Percentiles rank a stretch among this genome's conserved stretches.
Conservation (phyloP, 1,284 basidiomycete genomes). For the Schizopora paradoxa region DNA sequence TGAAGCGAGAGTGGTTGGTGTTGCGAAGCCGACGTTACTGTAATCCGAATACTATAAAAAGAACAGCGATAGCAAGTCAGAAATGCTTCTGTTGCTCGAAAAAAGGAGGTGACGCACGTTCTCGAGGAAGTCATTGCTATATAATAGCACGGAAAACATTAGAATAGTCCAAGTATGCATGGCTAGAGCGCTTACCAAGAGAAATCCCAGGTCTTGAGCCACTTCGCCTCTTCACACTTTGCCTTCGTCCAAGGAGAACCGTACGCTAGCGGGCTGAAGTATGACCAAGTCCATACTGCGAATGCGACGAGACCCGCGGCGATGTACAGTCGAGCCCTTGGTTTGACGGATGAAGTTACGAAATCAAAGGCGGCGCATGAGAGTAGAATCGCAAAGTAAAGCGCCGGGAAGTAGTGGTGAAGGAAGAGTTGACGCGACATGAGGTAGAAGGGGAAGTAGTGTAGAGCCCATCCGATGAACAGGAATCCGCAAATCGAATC, state of each 20-base stretch:
- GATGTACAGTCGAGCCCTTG: constrained; percentile 74
- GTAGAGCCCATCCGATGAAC: constrained; percentile 88
- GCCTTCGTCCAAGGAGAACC: constrained; percentile 82
- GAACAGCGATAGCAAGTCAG: constrained; percentile 3
- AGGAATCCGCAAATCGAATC: constrained; percentile 89
- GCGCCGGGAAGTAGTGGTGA: constrained; percentile 94
- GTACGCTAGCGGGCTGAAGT: constrained; percentile 83
- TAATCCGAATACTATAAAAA: constrained; percentile 5
- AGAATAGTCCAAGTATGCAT: background rate
- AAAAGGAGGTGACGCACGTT: constrained; percentile 34
- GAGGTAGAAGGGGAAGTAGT: constrained; percentile 95
- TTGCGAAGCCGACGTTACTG: background rate
- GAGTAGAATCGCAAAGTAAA: constrained; percentile 90
- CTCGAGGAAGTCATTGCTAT: constrained; percentile 58
- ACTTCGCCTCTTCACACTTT: constrained; percentile 75
- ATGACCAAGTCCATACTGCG: constrained; percentile 73
- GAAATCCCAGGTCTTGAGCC: constrained; percentile 96
- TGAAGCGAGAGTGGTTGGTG: too few relatives aligned
- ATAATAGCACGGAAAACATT: constrained; percentile 5
- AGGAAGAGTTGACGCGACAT: constrained; percentile 96
- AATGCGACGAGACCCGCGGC: constrained; percentile 68
- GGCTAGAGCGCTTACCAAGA: constrained; percentile 58
- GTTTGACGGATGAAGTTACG: constrained; percentile 72
- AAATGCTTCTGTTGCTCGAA: background rate
- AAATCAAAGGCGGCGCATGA: constrained; percentile 82